A percentile compares a stretch with the other conserved stretches of the same genome.
These are phyloP conservation scores for Aureobasidium sp. DNA, from an alignment of 2,329 filamentous ascomycete species.

Conservation along the genomic window DNA sequence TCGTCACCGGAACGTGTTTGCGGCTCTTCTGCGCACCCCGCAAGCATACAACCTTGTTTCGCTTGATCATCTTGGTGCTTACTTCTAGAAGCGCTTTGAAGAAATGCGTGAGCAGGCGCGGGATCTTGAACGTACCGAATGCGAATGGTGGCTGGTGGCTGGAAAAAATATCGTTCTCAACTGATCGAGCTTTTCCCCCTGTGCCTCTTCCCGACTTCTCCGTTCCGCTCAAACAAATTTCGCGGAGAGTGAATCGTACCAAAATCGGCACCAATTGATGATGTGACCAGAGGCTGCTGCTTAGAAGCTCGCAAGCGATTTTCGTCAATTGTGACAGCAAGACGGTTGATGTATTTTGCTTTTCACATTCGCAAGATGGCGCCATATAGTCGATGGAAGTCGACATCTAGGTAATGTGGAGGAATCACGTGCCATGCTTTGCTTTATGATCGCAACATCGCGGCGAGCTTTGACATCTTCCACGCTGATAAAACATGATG, in stretches of 20 bases:
- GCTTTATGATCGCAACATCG: background rate
- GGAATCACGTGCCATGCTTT: background rate
- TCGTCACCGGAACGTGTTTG: background rate
- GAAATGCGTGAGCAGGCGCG: background rate
- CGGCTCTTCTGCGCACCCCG: conserved; percentile 9
- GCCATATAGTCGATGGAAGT: background rate
- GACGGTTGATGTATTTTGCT: background rate
- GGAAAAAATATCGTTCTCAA: background rate
- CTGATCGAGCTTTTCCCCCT: background rate
- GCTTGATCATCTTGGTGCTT: background rate
- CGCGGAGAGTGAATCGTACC: background rate
- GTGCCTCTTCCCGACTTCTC: background rate
- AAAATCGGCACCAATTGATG: background rate
- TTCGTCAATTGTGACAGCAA: background rate
- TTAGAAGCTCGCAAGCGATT: background rate
- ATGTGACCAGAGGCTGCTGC: background rate
- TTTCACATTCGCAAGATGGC: conserved; percentile 6
- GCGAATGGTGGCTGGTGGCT: background rate
- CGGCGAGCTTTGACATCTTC: background rate
- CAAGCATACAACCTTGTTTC: conserved; percentile 5
- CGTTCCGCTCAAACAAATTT: background rate
- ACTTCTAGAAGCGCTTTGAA: background rate
- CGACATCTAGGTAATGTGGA: background rate
- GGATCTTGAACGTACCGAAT: background rate
- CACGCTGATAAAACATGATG: background rate